phyloP scores from a whole-genome alignment of 805 yeast genomes.

The Saturnispora sanitii region DNA sequence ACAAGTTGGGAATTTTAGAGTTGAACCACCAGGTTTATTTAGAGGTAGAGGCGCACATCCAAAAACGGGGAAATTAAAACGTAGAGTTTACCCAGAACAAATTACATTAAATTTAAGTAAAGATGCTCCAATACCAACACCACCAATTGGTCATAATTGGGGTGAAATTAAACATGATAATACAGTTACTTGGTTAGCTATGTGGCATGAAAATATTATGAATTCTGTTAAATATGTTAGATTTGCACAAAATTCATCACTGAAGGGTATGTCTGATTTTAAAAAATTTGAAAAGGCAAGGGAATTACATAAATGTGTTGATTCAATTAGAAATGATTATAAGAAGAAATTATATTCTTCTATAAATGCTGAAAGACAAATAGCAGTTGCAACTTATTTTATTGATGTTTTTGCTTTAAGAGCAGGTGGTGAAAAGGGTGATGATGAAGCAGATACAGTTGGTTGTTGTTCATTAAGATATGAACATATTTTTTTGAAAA shows the following conservation, averaged over 20 bases:
- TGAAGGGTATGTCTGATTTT: slow-evolving; percentile 85
- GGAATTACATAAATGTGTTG: slow-evolving; percentile 65
- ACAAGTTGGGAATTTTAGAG: slow-evolving; percentile 85
- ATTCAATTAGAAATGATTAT: slow-evolving; percentile 66
- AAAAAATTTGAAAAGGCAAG: slow-evolving; percentile 93
- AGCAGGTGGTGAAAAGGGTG: slow-evolving; percentile 97
- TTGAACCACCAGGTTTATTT: slow-evolving; percentile 94
- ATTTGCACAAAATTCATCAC: slow-evolving; percentile 81
- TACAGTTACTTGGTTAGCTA: slow-evolving; percentile 91
- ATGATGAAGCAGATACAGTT: slow-evolving; percentile 96
- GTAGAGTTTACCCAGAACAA: slow-evolving; percentile 83
- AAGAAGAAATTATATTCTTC: slow-evolving; percentile 56
- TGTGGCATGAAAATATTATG: slow-evolving; percentile 92
- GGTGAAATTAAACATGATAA: slow-evolving; percentile 82
- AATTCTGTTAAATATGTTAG: slow-evolving; percentile 80
- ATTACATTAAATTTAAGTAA: slow-evolving; percentile 74
- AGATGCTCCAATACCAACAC: slow-evolving; percentile 62
- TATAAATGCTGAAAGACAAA: slow-evolving; percentile 77
- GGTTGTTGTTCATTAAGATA: slow-evolving; percentile 92
- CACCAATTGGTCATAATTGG: slow-evolving; percentile 88
- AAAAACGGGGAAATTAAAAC: slow-evolving; percentile 82
- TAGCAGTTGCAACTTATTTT: slow-evolving; percentile 87
- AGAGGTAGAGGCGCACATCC: slow-evolving; percentile 98
- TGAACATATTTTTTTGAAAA: slow-evolving; percentile 79
- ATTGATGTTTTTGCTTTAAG: slow-evolving; percentile 90